Percentiles rank a stretch among this genome's conserved stretches.
Evolutionary conservation across 2,329 filamentous ascomycete species (phyloP).

Genomic region (Scedosporium minutisporum): DNA sequence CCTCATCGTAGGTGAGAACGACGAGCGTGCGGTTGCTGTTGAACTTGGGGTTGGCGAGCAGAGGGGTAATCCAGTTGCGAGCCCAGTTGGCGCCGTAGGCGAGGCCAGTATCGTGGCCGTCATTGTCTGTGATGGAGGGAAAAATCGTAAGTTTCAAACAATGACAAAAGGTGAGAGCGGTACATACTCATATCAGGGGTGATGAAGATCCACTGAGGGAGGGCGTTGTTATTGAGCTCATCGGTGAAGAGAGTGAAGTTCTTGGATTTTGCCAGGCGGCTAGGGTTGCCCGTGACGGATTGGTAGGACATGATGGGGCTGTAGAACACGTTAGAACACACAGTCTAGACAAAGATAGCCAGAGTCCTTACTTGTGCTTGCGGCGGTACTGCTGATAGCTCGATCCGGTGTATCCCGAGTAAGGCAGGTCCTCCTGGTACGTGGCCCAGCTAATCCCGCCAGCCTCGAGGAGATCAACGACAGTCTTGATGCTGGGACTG

Average conservation of each 20-base stretch:
- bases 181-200: no score
- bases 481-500: slow-evolving; percentile 20
- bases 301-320: no score
- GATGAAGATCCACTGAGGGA: no score
- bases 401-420: slow-evolving; percentile 15
- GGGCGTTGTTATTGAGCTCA: no score
- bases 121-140: slow-evolving; percentile 48
- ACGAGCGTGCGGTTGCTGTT: slow-evolving; percentile 40
- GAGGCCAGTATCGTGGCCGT: slow-evolving; percentile 51
- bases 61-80: slow-evolving; percentile 40
- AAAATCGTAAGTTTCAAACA: no score
- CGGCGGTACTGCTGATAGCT: slow-evolving; percentile 11
- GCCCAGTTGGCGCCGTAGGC: slow-evolving; percentile 42
- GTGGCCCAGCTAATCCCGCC: slow-evolving; percentile 22
- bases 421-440: slow-evolving; percentile 24
- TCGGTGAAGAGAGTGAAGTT: no score
- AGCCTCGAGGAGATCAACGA: slow-evolving; percentile 24
- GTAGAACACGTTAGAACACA: no score
- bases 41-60: slow-evolving; percentile 40
- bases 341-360: no score
- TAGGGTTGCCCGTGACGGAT: no score
- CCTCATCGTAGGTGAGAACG: slow-evolving; percentile 48
- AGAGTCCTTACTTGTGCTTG: slow-evolving; percentile 11
- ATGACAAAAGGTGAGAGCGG: no score
- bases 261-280: no score